Percentiles rank a stretch among this genome's conserved stretches.
phyloP scores from a whole-genome alignment of 768 basidiomycete species.

The Naematelia encephala region DNA sequence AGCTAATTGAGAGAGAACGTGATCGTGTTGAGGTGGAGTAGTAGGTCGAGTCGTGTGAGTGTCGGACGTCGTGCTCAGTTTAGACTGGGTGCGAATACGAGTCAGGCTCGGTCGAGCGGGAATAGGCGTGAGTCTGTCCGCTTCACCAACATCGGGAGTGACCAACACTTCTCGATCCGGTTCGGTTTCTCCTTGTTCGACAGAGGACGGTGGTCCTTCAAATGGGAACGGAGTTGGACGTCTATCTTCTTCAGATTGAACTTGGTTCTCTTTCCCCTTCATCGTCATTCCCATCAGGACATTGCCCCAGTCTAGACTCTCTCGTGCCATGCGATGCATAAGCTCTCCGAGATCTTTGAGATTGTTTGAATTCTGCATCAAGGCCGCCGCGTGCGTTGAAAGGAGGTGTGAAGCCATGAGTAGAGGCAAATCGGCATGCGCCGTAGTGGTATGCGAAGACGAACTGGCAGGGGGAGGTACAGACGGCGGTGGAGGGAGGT shows the following conservation, averaged over 20 bases:
- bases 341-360: conserved; percentile 21
- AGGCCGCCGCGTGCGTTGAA: conserved; percentile 26
- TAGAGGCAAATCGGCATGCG: conserved; percentile 19
- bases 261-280: neutral
- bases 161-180: no score
- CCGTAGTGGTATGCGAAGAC: neutral
- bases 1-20: neutral
- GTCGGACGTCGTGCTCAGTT: neutral
- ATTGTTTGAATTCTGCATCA: conserved; percentile 23
- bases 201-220: neutral
- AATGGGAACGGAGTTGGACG: neutral
- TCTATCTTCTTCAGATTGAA: neutral
- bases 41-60: neutral
- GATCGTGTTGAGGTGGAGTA: neutral
- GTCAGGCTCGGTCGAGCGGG: neutral
- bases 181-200: neutral
- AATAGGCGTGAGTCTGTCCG: neutral
- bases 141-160: no score
- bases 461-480: neutral
- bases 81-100: neutral
- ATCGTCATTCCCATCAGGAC: conserved; percentile 27
- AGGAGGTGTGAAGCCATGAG: conserved; percentile 39
- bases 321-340: conserved; percentile 30
- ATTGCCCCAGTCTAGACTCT: conserved; percentile 33
- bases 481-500: neutral